A percentile compares a stretch with the other conserved stretches of the same genome.
These are phyloP conservation scores for Tephrocybe rancida DNA, from an alignment of 768 basidiomycete species.

Conservation along the genomic window DNA sequence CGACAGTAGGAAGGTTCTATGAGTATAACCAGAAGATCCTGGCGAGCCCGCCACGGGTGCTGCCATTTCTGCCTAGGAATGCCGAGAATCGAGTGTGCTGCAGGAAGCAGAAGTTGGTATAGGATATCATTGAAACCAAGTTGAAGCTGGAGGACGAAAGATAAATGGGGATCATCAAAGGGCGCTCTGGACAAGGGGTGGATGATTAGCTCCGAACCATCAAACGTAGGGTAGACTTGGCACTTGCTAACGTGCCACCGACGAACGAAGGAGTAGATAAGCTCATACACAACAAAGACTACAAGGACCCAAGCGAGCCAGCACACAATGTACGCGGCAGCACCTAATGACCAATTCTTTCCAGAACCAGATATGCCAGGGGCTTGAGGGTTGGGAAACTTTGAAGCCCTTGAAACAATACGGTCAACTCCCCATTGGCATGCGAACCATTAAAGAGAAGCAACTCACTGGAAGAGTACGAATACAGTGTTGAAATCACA, in stretches of 20 bases:
- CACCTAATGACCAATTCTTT: conserved; percentile 80
- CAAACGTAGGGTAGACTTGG: conserved; percentile 9
- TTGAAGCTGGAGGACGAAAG: conserved; percentile 79
- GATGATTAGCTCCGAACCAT: conserved; percentile 11
- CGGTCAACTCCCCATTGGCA: conserved; percentile 2
- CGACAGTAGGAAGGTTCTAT: conserved; percentile 82
- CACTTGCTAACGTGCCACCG: conserved; percentile 81
- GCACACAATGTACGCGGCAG: conserved; percentile 82
- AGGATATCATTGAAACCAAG: conserved; percentile 76
- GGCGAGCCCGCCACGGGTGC: conserved; percentile 56
- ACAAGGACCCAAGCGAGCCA: conserved; percentile 76
- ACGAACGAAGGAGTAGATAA: conserved; percentile 73
- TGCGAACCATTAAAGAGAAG: conserved; percentile 6
- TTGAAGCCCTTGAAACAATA: conserved; percentile 58
- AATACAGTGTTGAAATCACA: conserved; percentile 90
- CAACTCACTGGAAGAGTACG: conserved; percentile 78
- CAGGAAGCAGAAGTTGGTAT: conserved; percentile 83
- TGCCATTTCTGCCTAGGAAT: conserved; percentile 53
- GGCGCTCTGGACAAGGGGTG: conserved; percentile 60
- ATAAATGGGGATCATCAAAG: conserved; percentile 81
- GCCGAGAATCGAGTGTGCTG: conserved; percentile 77
- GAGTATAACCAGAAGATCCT: conserved; percentile 84
- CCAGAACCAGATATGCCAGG: conserved; percentile 72
- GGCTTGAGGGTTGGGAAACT: conserved; percentile 70
- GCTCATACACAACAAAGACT: conserved; percentile 76